Evolutionary conservation across 2,329 filamentous ascomycete species (phyloP).

Genomic region (Sarocladium brachiariae): DNA sequence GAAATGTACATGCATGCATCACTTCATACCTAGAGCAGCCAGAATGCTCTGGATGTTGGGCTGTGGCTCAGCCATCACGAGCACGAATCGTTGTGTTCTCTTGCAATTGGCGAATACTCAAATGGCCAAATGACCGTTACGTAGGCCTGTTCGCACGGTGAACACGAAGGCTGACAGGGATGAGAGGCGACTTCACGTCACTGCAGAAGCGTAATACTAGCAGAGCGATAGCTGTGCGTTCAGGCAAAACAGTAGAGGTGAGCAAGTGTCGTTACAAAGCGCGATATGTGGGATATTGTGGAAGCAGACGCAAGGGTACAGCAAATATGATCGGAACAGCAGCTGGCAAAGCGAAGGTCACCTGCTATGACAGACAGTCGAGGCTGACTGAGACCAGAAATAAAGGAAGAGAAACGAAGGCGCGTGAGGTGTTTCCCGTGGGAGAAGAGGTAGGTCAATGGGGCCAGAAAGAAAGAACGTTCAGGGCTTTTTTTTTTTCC

Average conservation of each 20-base stretch:
- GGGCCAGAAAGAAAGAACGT: slow-evolving; percentile 5
- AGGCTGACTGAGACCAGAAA: not conserved
- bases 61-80: slow-evolving; percentile 30
- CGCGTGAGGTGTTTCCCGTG: not conserved
- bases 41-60: slow-evolving; percentile 40
- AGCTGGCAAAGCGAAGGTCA: not conserved
- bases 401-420: not conserved
- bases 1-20: slow-evolving; percentile 9
- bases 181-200: not conserved
- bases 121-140: too few species aligned
- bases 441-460: slow-evolving; percentile 1
- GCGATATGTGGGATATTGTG: not conserved
- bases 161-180: not conserved
- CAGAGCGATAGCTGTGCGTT: not conserved
- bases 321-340: too few species aligned
- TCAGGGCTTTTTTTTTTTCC: slow-evolving; percentile 8
- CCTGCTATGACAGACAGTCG: not conserved
- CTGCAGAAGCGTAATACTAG: not conserved
- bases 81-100: not conserved
- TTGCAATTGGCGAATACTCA: not conserved
- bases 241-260: not conserved
- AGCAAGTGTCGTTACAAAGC: not conserved
- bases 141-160: too few species aligned
- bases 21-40: slow-evolving; percentile 39
- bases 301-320: not conserved